Conservation (phyloP, 2,329 filamentous ascomycete species). For the Aspergillus glaucus region DNA sequence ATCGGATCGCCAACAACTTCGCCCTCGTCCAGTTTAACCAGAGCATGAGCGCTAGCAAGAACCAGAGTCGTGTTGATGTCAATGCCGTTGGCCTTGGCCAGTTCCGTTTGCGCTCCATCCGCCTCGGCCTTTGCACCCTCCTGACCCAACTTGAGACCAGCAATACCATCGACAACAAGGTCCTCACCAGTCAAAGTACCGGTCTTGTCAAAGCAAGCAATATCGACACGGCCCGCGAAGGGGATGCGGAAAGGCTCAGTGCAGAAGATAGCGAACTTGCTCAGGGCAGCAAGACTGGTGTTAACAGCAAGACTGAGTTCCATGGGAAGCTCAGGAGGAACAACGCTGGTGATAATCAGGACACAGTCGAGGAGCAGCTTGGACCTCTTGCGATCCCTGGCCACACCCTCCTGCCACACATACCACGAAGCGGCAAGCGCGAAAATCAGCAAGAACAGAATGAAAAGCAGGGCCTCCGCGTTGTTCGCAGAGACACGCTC, state of each 20-base stretch:
- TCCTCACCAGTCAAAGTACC: constrained; percentile 95
- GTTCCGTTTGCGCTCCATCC: constrained; percentile 75
- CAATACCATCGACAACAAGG: constrained; percentile 92
- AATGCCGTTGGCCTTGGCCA: constrained; percentile 64
- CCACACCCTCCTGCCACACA: constrained; percentile 95
- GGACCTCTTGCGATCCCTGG: constrained; percentile 89
- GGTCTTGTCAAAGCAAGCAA: constrained; percentile 98
- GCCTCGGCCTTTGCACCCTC: constrained; percentile 61
- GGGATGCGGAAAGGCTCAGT: constrained; percentile 98
- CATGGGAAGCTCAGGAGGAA: constrained; percentile 98
- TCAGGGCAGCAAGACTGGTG: constrained; percentile 88
- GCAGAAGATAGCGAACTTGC: constrained; percentile 95
- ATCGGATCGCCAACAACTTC: constrained; percentile 97
- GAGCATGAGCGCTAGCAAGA: constrained; percentile 85
- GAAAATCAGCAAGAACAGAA: constrained; percentile 92
- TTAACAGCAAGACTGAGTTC: constrained; percentile 96
- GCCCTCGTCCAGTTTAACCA: constrained; percentile 94
- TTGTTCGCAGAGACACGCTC: constrained; percentile 99
- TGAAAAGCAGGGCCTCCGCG: constrained; percentile 91
- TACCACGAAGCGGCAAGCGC: constrained; percentile 98
- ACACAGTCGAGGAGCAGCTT: constrained; percentile 96
- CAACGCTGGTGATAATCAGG: constrained; percentile 94
- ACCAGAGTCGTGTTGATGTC: constrained; percentile 83
- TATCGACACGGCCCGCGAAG: constrained; percentile 87
- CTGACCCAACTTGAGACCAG: constrained; percentile 71